Base-by-base conservation (phyloP, 345 rosid species). In the Salix arbutifolia region DNA sequence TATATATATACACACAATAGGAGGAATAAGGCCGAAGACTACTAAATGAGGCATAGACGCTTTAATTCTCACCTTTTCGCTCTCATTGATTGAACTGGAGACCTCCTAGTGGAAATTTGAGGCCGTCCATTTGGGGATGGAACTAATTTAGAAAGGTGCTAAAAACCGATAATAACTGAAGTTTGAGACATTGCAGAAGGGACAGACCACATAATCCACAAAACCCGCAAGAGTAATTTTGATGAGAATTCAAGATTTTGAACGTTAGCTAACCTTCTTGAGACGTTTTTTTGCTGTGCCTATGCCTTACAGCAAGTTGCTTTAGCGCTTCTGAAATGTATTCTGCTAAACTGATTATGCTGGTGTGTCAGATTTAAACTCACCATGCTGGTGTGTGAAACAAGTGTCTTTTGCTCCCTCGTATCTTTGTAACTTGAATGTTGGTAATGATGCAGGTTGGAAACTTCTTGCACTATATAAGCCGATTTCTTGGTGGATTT, bases 391-490 rank as follows among this genome's bases (percentile, higher is more conserved):
- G 61, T n/a, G 12, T 53, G 12, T 53, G 62, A 58, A 58, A 58
- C 62, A 58, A 58, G 28, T 58, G 9, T 4, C 6, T 58, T 10
- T n/a, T 58, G 9, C 28, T 23, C 62, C 62, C 12, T 58, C 62
- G 11, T 58, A 8, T 58, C 62, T 23, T n/a, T n/a, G 28, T n/a
- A 23, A 58, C 31, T 72, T 23, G 66, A 6, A 25, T 23, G 8
- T 6, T 17, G 72, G 40, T 56, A 44, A n/a, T 69, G 58, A 70
- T 74, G 71, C 86, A 94, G 99, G 97, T 90, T 53, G 98, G 99
- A 71, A 94, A 94, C 83, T 96, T 94, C 88, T 77, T 94, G 87
- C 99, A 96, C 74, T 96, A 96, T 73, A 83, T 91, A 75, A 94
- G 99, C 88, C 84, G 99, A 74, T 96, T 93, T 74, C 76, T 93